Conservation (phyloP, 345 rosid species). For the Lepidium aucheri region DNA sequence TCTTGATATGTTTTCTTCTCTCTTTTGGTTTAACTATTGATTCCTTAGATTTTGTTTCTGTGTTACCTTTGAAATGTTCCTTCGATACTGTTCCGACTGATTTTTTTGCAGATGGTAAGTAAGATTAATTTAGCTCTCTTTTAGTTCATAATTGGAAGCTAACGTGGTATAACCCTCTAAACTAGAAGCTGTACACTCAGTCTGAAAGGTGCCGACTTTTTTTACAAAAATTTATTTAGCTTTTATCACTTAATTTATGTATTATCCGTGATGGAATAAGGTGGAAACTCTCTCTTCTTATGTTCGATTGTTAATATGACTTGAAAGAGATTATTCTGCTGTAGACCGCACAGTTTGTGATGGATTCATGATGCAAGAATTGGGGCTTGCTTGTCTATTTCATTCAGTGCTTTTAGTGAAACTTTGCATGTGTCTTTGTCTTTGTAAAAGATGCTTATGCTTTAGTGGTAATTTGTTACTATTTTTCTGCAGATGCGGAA, state of each 20-base stretch:
- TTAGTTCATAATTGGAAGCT: background rate
- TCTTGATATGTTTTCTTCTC: background rate
- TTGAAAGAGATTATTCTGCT: background rate
- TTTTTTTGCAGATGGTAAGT: background rate
- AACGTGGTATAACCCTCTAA: background rate
- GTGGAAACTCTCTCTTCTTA: background rate
- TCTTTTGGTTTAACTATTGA: background rate
- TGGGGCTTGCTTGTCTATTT: background rate
- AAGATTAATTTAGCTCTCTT: background rate
- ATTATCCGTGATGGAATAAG: background rate
- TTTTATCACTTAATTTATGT: background rate
- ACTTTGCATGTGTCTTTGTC: background rate
- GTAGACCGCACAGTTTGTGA: background rate
- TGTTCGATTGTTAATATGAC: background rate
- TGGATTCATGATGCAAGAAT: background rate
- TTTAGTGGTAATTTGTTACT: background rate
- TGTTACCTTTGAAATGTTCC: background rate
- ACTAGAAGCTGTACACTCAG: background rate
- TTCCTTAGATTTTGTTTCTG: background rate
- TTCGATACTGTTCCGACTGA: conserved; percentile 8
- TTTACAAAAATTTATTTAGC: background rate
- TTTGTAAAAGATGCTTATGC: background rate
- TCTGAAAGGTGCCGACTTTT: background rate
- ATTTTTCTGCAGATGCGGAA: conserved; percentile 24
- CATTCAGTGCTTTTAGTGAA: background rate